Base-by-base conservation (phyloP, 2,329 filamentous ascomycete species). In the Botrytis paeoniae region DNA sequence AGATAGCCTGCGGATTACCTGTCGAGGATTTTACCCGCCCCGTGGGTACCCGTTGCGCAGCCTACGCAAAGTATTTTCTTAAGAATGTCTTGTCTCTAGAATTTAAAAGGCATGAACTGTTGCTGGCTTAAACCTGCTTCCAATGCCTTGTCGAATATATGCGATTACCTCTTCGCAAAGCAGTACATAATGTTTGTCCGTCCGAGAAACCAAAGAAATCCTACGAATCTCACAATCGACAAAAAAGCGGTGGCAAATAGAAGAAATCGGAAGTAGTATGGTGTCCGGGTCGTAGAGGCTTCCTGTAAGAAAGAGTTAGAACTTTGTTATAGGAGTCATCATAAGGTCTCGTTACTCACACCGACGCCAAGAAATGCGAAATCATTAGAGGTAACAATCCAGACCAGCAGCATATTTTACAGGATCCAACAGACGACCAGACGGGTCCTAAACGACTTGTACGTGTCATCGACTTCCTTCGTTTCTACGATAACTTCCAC, bases 361-460 rank as follows among this genome's bases (percentile, higher is more conserved):
- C 89, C 90, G 82, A 97, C 93, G 78, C 94, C 94, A 81, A 98
- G 95, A 71, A 88, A 87, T 81, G 95, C 87, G 77, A 98, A 91
- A 81, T 89, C 93, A 79, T 97, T 92, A 81, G 93, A 97, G 54
- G 95, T 98, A 79, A 99, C 96, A 78, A 91, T 88, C 73, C 98
- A 91, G 48, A 93, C 92, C 73, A 99, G 85, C 59, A 95, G 83
- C 73, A 91, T 93, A 84, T 99, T 99, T 77, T 93, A 95, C 84
- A 98, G 98, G 78, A 99, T 91, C 96, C 96, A 99, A 25, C 91
- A 87, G n/a, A 95, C 92, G 74, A 98, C 94, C 75, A 99, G 87
- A 80, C 94, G 93, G 39, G 96, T 99, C 86, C 96, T 89, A 95
- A 99, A 99, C 85, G 94, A 95, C 88, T 98, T 98, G 90, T 99